phyloP scores from a whole-genome alignment of 163 green algal species.

The Scenedesmus sp. region DNA sequence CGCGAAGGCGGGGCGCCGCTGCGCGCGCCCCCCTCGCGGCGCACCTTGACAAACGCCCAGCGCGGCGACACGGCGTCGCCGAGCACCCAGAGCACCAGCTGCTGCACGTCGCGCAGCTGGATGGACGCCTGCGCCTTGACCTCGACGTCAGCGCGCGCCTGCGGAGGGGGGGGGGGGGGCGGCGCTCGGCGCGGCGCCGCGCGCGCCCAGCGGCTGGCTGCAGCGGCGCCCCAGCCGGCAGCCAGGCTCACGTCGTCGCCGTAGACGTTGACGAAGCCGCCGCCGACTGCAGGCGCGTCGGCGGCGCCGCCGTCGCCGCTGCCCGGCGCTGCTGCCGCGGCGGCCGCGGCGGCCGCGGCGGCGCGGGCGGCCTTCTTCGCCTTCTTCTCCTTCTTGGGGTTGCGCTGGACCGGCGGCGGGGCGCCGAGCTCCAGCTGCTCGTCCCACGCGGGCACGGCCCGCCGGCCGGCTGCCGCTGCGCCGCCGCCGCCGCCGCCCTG shows the following conservation, averaged over 20 bases:
- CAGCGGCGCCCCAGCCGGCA: not conserved
- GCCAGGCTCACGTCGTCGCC: not conserved
- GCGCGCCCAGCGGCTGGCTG: not conserved
- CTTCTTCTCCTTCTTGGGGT: conserved; percentile 25
- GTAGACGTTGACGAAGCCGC: not conserved
- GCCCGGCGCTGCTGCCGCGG: no score
- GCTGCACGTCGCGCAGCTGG: conserved; percentile 42
- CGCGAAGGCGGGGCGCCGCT: no score
- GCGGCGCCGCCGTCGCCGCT: no score
- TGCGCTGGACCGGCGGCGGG: not conserved
- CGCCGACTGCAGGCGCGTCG: no score
- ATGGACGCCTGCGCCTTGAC: conserved; percentile 30
- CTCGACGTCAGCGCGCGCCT: conserved; percentile 28
- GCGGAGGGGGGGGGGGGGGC: no score
- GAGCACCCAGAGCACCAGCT: conserved; percentile 45
- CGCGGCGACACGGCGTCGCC: conserved; percentile 18
- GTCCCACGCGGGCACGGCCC: no score
- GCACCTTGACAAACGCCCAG: conserved; percentile 39
- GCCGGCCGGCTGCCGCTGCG: no score
- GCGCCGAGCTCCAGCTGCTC: no score
- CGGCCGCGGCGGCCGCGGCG: not conserved
- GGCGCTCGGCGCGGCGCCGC: not conserved
- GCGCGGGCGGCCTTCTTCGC: not conserved
- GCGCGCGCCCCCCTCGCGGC: no score
- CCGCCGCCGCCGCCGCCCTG: no score